Evolutionary conservation across 1,139 yeast species (phyloP).

Genomic region (Yamadazyma spencermartinsiae): DNA sequence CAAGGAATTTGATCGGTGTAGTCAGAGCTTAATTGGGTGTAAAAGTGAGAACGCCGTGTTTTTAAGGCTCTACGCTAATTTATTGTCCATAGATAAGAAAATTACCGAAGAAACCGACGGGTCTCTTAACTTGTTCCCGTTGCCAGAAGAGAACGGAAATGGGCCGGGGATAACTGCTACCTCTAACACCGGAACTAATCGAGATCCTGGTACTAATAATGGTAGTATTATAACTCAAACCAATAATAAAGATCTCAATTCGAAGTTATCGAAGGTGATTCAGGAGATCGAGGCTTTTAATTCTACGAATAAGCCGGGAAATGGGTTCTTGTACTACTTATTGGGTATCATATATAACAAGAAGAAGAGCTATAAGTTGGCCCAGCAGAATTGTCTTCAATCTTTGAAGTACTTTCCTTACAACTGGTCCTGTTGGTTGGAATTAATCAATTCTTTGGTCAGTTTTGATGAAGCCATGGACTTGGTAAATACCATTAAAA

Average conservation of each 20-base stretch:
- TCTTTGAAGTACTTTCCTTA: constrained; percentile 70
- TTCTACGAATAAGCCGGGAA: constrained; percentile 26
- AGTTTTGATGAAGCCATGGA: constrained; percentile 62
- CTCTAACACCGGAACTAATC: constrained; percentile 1
- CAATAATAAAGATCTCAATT: constrained; percentile 23
- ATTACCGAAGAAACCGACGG: constrained; percentile 76
- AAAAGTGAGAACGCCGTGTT: constrained; percentile 60
- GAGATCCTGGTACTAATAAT: constrained; percentile 7
- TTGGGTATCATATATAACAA: constrained; percentile 65
- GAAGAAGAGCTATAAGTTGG: constrained; percentile 59
- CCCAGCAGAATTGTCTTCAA: constrained; percentile 57
- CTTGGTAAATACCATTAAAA: constrained; percentile 42
- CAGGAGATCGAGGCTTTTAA: constrained; percentile 38
- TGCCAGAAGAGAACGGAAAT: constrained; percentile 9
- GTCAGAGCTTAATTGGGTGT: constrained; percentile 55
- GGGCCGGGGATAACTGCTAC: constrained; percentile 14
- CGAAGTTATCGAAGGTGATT: constrained; percentile 42
- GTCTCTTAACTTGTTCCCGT: constrained; percentile 32
- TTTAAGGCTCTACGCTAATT: constrained; percentile 65
- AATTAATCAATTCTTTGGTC: constrained; percentile 64
- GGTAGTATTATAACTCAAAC: constrained; percentile 11
- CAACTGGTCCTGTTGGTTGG: constrained; percentile 96
- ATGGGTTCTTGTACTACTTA: constrained; percentile 70
- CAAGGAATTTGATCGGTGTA: constrained; percentile 83
- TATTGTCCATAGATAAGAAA: constrained; percentile 72